Percentiles rank a stretch among this genome's conserved stretches.
phyloP scores from a whole-genome alignment of 129 eudicot genomes.

The Centella asiatica region DNA sequence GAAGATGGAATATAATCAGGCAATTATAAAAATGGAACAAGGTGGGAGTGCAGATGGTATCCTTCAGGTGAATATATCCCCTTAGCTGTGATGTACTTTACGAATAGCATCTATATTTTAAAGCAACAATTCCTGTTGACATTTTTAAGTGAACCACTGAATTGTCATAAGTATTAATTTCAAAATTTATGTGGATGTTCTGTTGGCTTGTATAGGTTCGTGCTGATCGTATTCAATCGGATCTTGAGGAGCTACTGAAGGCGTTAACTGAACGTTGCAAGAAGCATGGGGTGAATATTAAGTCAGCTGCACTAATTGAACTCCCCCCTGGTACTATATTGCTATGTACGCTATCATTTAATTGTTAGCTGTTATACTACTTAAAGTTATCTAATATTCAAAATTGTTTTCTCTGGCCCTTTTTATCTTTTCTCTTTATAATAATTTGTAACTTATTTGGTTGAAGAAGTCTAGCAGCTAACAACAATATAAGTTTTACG shows the following conservation, averaged over 20 bases:
- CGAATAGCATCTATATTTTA: neutral
- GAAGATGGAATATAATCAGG: conserved; percentile 85
- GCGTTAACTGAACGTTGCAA: conserved; percentile 76
- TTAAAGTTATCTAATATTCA: no score
- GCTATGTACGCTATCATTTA: neutral
- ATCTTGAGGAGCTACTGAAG: conserved; percentile 87
- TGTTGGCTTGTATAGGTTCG: conserved; percentile 53
- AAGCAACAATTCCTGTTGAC: neutral
- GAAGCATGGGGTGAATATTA: conserved; percentile 59
- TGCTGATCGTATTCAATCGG: conserved; percentile 96
- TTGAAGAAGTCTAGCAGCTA: no score
- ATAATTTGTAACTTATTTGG: no score
- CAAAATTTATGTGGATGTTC: neutral
- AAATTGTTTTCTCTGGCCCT: no score
- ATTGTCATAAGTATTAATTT: neutral
- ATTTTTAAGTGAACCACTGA: neutral
- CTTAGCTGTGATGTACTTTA: neutral
- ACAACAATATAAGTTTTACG: no score
- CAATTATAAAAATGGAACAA: conserved; percentile 86
- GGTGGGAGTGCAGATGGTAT: conserved; percentile 99
- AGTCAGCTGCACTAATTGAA: conserved; percentile 78
- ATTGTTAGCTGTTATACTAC: neutral
- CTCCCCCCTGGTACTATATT: conserved; percentile 66
- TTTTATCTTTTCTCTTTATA: no score
- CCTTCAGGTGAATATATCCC: conserved; percentile 64